These are phyloP conservation scores for Juglanconis sp. DNA, from an alignment of 2,329 filamentous ascomycete genomes.

Conservation along the genomic window DNA sequence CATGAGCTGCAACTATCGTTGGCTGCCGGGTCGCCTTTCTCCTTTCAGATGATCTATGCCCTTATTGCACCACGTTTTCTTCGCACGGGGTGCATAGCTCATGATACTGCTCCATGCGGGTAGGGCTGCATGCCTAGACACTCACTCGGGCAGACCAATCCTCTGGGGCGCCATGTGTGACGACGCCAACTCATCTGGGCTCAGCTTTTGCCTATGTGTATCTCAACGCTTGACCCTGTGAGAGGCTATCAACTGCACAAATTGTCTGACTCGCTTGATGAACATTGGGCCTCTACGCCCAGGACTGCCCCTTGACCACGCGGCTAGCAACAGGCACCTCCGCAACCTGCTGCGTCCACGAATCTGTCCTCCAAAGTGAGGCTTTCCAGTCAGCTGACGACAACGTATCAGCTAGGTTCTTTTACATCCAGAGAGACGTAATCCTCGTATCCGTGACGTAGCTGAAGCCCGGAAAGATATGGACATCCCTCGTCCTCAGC, in stretches of 20 bases:
- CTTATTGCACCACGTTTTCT: background rate
- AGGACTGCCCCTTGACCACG: background rate
- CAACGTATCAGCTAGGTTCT: constrained; percentile 13
- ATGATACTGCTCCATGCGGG: constrained; percentile 4
- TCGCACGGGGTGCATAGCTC: constrained; percentile 6
- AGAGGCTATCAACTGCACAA: background rate
- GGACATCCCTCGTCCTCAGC: too few relatives aligned
- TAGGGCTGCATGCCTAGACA: constrained; percentile 17
- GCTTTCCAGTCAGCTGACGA: constrained; percentile 5
- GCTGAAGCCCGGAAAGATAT: constrained; percentile 13
- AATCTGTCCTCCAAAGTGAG: constrained; percentile 12
- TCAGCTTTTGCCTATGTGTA: too few relatives aligned
- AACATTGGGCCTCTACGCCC: background rate
- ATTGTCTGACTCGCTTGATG: constrained; percentile 25
- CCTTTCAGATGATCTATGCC: background rate
- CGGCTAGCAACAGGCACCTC: background rate
- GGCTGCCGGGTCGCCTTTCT: background rate
- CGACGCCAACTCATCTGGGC: too few relatives aligned
- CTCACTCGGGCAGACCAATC: background rate
- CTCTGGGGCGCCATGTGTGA: background rate
- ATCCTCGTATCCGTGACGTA: constrained; percentile 11
- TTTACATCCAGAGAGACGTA: constrained; percentile 17
- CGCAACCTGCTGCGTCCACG: constrained; percentile 3
- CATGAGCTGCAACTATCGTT: background rate
- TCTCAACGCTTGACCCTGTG: too few relatives aligned